A percentile compares a stretch with the other conserved stretches of the same genome.
These are phyloP conservation scores for Cicer cuneatum DNA, from an alignment of 306 rosid genomes.

Conservation along the genomic window DNA sequence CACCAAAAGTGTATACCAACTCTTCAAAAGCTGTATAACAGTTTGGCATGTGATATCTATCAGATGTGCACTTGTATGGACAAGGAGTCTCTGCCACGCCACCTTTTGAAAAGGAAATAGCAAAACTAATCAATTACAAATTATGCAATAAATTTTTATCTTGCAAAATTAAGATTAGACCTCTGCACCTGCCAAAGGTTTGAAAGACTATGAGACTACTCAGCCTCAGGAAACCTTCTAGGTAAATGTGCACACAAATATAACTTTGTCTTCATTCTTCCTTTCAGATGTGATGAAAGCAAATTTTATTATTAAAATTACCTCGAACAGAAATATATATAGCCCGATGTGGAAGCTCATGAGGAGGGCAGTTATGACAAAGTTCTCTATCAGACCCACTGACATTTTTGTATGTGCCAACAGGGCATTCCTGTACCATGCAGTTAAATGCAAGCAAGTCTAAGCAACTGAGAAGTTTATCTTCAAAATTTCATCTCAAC, in stretches of 20 bases:
- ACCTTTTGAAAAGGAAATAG: slow-evolving; percentile 58
- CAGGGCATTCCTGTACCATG: slow-evolving; percentile 86
- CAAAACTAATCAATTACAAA: slow-evolving; percentile 39
- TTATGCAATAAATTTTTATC: slow-evolving; percentile 30
- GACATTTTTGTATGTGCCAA: slow-evolving; percentile 85
- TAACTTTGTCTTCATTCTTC: slow-evolving; percentile 29
- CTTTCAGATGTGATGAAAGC: slow-evolving; percentile 35
- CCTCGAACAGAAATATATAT: slow-evolving; percentile 75
- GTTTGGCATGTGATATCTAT: slow-evolving; percentile 94
- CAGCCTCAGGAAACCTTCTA: slow-evolving; percentile 13
- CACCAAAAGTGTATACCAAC: slow-evolving; percentile 95
- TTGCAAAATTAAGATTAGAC: slow-evolving; percentile 8
- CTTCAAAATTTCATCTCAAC: slow-evolving; percentile 21
- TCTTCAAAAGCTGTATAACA: slow-evolving; percentile 96
- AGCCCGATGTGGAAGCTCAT: slow-evolving; percentile 85
- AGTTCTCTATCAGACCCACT: slow-evolving; percentile 80
- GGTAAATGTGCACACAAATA: slow-evolving; percentile 22
- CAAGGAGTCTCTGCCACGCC: slow-evolving; percentile 89
- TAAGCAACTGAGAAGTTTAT: slow-evolving; percentile 26
- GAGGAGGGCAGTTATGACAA: slow-evolving; percentile 68
- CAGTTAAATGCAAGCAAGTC: slow-evolving; percentile 39
- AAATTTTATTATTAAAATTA: slow-evolving; percentile 45
- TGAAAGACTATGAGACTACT: slow-evolving; percentile 20
- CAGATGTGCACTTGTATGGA: slow-evolving; percentile 89
- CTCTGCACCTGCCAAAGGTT: slow-evolving; percentile 13